These are phyloP conservation scores for Rhizopus delemar DNA, from an alignment of 371 early-diverging fungal species.

Conservation along the genomic window DNA sequence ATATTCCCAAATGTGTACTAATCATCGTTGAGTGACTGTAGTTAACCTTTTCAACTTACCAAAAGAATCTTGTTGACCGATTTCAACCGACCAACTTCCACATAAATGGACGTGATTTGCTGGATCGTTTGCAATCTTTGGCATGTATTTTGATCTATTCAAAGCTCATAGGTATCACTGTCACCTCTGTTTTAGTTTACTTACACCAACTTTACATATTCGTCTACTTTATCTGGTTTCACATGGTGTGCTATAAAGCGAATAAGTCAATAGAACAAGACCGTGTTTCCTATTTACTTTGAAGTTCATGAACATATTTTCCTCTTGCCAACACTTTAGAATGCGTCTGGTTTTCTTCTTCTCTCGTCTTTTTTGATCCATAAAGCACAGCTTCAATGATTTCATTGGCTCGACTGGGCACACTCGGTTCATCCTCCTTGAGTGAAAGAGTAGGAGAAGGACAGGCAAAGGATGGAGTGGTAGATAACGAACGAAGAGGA, in stretches of 20 bases:
- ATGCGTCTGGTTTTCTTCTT: slow-evolving; percentile 58
- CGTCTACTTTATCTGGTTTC: slow-evolving; percentile 82
- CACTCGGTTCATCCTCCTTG: slow-evolving; percentile 1
- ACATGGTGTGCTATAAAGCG: slow-evolving; percentile 69
- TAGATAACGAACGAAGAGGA: background rate
- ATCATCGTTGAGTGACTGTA: background rate
- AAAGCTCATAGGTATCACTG: slow-evolving; percentile 29
- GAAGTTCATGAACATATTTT: slow-evolving; percentile 86
- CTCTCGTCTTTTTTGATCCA: slow-evolving; percentile 58
- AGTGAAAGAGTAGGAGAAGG: slow-evolving; percentile 3
- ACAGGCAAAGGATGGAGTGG: background rate
- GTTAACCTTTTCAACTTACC: slow-evolving; percentile 39
- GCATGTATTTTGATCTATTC: slow-evolving; percentile 62
- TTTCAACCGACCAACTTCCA: slow-evolving; percentile 86
- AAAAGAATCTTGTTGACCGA: slow-evolving; percentile 86
- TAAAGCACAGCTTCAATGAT: slow-evolving; percentile 67
- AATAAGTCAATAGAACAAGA: background rate
- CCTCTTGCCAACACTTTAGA: slow-evolving; percentile 79
- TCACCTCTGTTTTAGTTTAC: slow-evolving; percentile 7
- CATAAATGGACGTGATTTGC: slow-evolving; percentile 76
- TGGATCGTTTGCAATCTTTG: slow-evolving; percentile 73
- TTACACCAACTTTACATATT: slow-evolving; percentile 75
- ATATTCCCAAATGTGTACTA: slow-evolving; percentile 94
- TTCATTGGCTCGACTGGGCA: slow-evolving; percentile 26
- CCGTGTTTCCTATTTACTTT: slow-evolving; percentile 47